phyloP scores from a whole-genome alignment of 441 rosid genomes.

The Aleurites moluccanus region DNA sequence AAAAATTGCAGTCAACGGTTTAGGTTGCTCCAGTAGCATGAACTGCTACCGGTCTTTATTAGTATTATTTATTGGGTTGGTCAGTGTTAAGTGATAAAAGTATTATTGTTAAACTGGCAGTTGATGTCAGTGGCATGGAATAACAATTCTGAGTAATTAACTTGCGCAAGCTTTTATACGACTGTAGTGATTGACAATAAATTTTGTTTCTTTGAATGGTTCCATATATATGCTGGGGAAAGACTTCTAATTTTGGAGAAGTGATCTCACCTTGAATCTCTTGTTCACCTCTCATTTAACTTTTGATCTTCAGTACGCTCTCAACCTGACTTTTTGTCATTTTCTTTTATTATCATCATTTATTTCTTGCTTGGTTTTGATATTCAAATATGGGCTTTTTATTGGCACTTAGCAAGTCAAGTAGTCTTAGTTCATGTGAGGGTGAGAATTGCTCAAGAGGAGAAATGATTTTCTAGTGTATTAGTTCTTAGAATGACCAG shows the following conservation, averaged over 20 bases:
- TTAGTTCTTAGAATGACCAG: neutral
- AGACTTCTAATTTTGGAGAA: neutral
- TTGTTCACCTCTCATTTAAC: neutral
- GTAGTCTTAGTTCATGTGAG: neutral
- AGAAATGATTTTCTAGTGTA: neutral
- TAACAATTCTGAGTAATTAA: neutral
- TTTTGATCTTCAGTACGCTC: neutral
- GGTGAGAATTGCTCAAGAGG: neutral
- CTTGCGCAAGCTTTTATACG: neutral
- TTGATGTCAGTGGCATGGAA: neutral
- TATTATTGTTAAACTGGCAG: neutral
- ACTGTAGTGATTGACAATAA: neutral
- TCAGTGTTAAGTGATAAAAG: too few species aligned
- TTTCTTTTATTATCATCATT: neutral
- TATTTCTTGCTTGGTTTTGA: neutral
- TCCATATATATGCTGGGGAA: neutral
- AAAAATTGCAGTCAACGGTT: constrained; percentile 4
- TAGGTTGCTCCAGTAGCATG: too few species aligned
- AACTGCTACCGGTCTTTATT: neutral
- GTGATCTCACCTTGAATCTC: neutral
- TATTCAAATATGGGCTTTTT: neutral
- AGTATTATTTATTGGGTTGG: neutral
- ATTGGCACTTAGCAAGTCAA: neutral
- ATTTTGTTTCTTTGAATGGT: neutral
- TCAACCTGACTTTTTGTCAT: neutral